Base-by-base conservation (phyloP, 164 flowering plant species). In the Chimonanthus salicifolius region DNA sequence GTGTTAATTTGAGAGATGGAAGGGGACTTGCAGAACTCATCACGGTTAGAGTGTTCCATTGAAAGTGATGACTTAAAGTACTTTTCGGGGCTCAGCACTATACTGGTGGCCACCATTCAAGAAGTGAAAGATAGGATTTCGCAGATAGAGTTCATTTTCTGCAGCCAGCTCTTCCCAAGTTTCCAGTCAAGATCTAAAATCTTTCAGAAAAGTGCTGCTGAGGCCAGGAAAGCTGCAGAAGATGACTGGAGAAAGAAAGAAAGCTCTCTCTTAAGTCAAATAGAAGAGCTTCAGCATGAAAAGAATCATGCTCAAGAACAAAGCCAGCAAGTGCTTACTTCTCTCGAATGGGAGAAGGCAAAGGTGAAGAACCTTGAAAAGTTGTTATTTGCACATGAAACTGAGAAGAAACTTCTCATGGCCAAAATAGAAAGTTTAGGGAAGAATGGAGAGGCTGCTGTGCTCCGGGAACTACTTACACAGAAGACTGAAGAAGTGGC, bases 31-130 rank as follows among this genome's bases (percentile, higher is more conserved):
- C 66, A 69, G 67, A 75, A 47, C 5, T 76, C 84, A 71, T 78
- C 85, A 4, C 72, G 80, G 64, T 50, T 68, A 21, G 80, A 72
- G 60, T 62, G 9, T 74, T 75, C 75, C 7, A 21, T 64, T 67
- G 86, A 84, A 13, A 49, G 65, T 50, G 83, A 74, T 68, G 91
- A 86, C 72, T 72, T 48, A 5, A 88, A 86, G 73, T 80, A 80
- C 75, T 76, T 87, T 58, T 80, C 91, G 63, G 85, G 87, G 54
- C 87, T 88, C 67, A 90, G 97, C 72, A 87, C 94, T 4, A 73
- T 92, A 54, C 77, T 95, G 74, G 98, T 93, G 75, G 99, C 98
- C 45, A 86, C 92, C 16, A 88, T 95, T 77, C 94, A 93, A 83
- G 98, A 95, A 82, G 88, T 88, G 5, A 95, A 88, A 81, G 97